Evolutionary conservation across 495 filamentous ascomycete genomes (phyloP).

Genomic region (Aspergillus avenaceus): DNA sequence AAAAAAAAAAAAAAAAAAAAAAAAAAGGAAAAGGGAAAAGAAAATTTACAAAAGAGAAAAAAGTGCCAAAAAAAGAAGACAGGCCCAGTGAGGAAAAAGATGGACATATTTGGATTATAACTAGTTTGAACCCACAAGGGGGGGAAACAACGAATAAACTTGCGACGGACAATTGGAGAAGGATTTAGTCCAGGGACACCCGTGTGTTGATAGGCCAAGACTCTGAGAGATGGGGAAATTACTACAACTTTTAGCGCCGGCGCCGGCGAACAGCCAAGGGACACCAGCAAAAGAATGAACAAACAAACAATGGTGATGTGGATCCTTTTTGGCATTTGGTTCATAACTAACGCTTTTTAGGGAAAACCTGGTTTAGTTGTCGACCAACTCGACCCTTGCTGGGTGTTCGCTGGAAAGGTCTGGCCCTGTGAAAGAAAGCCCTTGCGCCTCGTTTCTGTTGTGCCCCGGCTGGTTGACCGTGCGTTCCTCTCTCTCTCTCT

Average conservation of each 20-base stretch:
- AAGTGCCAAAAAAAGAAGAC: neutral
- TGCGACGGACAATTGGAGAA: neutral
- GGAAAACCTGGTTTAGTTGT: constrained; percentile 3
- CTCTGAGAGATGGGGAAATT: constrained; percentile 5
- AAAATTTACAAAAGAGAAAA: constrained; percentile 7
- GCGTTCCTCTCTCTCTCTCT: neutral
- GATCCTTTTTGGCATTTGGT: constrained; percentile 2
- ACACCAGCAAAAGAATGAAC: constrained; percentile 2
- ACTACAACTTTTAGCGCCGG: constrained; percentile 10
- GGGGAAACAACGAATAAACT: constrained; percentile 10
- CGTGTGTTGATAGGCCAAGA: constrained; percentile 6
- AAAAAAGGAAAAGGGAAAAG: constrained; percentile 8
- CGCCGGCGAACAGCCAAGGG: constrained; percentile 7
- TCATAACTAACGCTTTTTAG: neutral
- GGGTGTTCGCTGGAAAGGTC: constrained; percentile 12
- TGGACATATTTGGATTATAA: neutral
- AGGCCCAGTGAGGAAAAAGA: neutral
- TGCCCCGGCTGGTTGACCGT: constrained; percentile 2
- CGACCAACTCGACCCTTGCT: constrained; percentile 6
- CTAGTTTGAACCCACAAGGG: constrained; percentile 3
- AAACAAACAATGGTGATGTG: constrained; percentile 13
- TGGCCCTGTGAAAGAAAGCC: constrained; percentile 18
- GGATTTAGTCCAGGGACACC: constrained; percentile 6
- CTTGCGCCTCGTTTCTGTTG: constrained; percentile 20
- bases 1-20: constrained; percentile 10